Conservation (phyloP, 345 rosid species). For the Boechera divaricarpa region DNA sequence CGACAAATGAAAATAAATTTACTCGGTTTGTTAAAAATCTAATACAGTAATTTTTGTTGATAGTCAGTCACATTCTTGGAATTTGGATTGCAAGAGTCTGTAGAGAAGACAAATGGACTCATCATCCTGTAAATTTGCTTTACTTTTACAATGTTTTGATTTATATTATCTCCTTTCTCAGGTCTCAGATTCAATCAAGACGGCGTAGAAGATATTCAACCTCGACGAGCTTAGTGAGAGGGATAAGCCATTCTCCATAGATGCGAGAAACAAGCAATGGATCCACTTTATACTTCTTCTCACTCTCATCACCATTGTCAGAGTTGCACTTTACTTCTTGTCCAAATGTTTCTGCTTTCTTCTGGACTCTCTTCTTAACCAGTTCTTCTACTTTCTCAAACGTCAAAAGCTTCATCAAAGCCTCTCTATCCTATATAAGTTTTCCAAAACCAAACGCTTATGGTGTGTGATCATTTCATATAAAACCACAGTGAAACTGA, state of each 20-base stretch:
- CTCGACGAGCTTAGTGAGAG: slow-evolving; percentile 78
- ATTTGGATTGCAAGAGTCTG: too few species aligned
- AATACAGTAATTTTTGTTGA: too few species aligned
- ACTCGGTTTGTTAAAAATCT: too few species aligned
- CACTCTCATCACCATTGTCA: background rate
- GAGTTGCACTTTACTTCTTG: slow-evolving; percentile 56
- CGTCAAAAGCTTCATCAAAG: slow-evolving; percentile 75
- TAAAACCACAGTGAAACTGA: background rate
- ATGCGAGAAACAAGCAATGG: slow-evolving; percentile 69
- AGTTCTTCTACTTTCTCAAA: slow-evolving; percentile 67
- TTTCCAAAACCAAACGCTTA: background rate
- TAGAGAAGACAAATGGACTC: too few species aligned
- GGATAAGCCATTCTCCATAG: slow-evolving; percentile 84
- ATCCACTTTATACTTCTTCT: slow-evolving; percentile 60
- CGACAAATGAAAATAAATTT: background rate
- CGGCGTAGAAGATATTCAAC: slow-evolving; percentile 87
- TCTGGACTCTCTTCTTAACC: slow-evolving; percentile 84
- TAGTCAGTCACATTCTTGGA: too few species aligned
- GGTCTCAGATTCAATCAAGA: slow-evolving; percentile 53
- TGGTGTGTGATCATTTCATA: background rate
- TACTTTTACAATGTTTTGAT: too few species aligned
- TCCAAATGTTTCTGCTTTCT: slow-evolving; percentile 75
- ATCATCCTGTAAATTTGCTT: too few species aligned
- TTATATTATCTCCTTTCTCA: background rate
- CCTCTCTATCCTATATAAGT: slow-evolving; percentile 62